Conservation (phyloP, 495 filamentous ascomycete species). For the Aspergillus homomorphus region DNA sequence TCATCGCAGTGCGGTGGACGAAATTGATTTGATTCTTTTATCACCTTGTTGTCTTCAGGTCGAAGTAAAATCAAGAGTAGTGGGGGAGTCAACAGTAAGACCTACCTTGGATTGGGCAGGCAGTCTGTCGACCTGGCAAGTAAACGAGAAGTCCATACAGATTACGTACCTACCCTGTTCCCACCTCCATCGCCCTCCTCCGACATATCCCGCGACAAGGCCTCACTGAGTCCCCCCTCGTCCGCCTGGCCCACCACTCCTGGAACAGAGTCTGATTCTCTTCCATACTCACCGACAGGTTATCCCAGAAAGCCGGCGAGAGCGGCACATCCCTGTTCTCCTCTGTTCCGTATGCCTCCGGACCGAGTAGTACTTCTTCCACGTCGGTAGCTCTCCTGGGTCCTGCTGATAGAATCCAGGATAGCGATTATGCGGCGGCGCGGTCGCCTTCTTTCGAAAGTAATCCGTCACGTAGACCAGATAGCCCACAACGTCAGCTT, state of each 20-base stretch:
- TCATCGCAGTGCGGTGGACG: not conserved
- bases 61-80: too few relatives aligned
- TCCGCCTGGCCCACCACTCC: not conserved
- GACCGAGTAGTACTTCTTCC: slow-evolving; percentile 53
- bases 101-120: not conserved
- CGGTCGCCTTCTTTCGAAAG: too few relatives aligned
- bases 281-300: not conserved
- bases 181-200: slow-evolving; percentile 1
- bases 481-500: slow-evolving; percentile 43
- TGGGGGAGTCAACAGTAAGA: too few relatives aligned
- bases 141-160: too few relatives aligned
- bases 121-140: too few relatives aligned
- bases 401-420: too few relatives aligned
- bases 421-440: not conserved
- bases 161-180: not conserved
- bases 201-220: not conserved
- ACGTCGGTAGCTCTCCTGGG: too few relatives aligned
- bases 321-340: not conserved
- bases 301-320: not conserved
- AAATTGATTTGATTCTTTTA: not conserved
- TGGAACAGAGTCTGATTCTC: not conserved
- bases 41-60: not conserved
- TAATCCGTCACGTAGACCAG: slow-evolving; percentile 43
- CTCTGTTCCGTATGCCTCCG: slow-evolving; percentile 44
- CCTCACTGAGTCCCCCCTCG: not conserved